Conservation (phyloP, 2,329 filamentous ascomycete genomes). For the Macroventuria anomochaeta region DNA sequence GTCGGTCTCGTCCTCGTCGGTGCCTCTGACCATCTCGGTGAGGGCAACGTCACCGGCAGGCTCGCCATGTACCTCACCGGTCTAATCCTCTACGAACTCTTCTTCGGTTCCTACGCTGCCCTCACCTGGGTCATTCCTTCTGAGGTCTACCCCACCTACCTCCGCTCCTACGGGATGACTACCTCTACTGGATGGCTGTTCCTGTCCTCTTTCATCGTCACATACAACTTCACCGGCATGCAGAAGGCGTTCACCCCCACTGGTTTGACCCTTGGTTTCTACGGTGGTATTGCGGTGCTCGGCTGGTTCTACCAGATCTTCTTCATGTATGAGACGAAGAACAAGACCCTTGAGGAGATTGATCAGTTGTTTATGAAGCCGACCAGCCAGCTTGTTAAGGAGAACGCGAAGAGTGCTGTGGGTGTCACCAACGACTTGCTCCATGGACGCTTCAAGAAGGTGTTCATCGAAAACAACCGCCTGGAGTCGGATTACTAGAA, state of each 20-base stretch:
- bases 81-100: conserved; percentile 57
- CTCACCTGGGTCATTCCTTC: conserved; percentile 58
- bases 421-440: conserved; percentile 55
- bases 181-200: conserved; percentile 72
- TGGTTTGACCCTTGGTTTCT: conserved; percentile 73
- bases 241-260: conserved; percentile 70
- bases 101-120: conserved; percentile 47
- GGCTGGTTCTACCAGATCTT: conserved; percentile 76
- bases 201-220: conserved; percentile 74
- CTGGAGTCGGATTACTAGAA: conserved; percentile 9
- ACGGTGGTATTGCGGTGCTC: conserved; percentile 73
- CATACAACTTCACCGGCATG: conserved; percentile 77
- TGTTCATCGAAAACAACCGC: conserved; percentile 51
- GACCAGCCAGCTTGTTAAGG: conserved; percentile 65
- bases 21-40: conserved; percentile 64
- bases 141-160: conserved; percentile 75
- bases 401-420: conserved; percentile 51
- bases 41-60: conserved; percentile 51
- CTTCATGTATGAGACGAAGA: conserved; percentile 79
- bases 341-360: conserved; percentile 72
- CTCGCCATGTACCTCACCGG: conserved; percentile 69
- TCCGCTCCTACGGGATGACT: conserved; percentile 76
- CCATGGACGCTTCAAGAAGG: conserved; percentile 55
- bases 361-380: conserved; percentile 70
- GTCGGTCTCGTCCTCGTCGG: conserved; percentile 72